Evolutionary conservation across 2,329 filamentous ascomycete species (phyloP).

Genomic region (Chrysoporthe austroafricana): DNA sequence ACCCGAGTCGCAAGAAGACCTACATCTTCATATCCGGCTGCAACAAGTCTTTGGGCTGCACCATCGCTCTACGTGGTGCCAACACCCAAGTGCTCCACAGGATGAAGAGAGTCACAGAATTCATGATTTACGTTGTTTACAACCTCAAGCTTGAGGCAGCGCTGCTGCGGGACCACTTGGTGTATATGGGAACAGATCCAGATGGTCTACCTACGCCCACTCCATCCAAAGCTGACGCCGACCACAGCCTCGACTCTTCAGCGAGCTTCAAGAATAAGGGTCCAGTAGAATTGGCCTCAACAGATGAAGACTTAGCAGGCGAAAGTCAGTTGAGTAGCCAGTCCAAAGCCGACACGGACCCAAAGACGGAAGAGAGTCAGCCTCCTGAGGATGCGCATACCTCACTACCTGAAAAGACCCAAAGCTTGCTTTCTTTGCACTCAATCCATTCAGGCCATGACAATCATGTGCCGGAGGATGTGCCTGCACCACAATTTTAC

Average conservation of each 20-base stretch:
- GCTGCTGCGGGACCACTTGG: conserved; percentile 86
- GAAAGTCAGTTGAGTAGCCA: conserved; percentile 34
- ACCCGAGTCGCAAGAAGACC: conserved; percentile 80
- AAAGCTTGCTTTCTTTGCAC: conserved; percentile 39
- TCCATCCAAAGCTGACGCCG: conserved; percentile 36
- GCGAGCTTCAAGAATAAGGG: conserved; percentile 19
- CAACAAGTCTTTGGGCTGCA: conserved; percentile 87
- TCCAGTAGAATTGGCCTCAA: conserved; percentile 1
- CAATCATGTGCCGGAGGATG: conserved; percentile 70
- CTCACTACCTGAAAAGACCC: conserved; percentile 33
- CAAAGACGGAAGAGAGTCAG: conserved; percentile 31
- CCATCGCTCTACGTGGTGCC: conserved; percentile 86
- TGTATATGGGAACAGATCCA: conserved; percentile 54
- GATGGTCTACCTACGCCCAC: conserved; percentile 59
- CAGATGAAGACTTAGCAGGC: conserved; percentile 17
- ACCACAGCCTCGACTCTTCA: conserved; percentile 21
- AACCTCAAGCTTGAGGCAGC: conserved; percentile 96
- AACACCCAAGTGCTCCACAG: conserved; percentile 71
- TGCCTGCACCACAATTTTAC: conserved; percentile 89
- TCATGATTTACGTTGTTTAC: conserved; percentile 99
- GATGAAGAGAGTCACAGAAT: conserved; percentile 93
- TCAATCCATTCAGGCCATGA: conserved; percentile 52
- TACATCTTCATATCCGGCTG: conserved; percentile 96
- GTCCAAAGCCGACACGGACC: conserved; percentile 28
- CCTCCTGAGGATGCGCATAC: conserved; percentile 24